Evolutionary conservation across 805 yeast genomes (phyloP), one percentile per base, ranked within the genome.

Genomic region (Candida andamanensis): DNA sequence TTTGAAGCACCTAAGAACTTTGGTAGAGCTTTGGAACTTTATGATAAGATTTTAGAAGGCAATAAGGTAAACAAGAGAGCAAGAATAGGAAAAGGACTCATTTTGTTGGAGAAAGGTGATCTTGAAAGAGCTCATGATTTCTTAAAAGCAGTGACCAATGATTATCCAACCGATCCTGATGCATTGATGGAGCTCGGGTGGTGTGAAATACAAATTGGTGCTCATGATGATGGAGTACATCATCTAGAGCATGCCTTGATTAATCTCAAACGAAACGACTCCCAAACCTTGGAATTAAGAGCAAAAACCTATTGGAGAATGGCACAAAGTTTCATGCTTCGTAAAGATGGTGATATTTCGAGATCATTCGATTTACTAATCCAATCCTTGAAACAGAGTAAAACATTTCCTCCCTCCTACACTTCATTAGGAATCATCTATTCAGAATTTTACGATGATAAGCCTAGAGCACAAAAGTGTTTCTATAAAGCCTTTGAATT

Each of bases 1-100:
- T 73, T 79, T 48, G 95, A 90, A 52, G 83, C 97, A 0, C 98
- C 97, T 8, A 86, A 86, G 54, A 84, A 90, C 56, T 85, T 76
- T 48, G 66, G 74, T 2, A 67, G 79, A 16, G 97, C 98, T 0
- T 50, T 81, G 17, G 75, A 74, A 29, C 54, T 87, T 11, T 92
- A 81, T 54, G 81, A 82, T 22, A 60, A 65, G 15, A 75, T 87
- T 3, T 61, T 85, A 16, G 41, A 39, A 12, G 47, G 46, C 3
- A 62, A 58, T 36, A 68, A 71, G 4, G 46, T 54, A 4, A 75
- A 78, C 44, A 57, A 70, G 4, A 69, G 67, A 28, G 95, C 95
- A 0, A 66, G 73, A 34, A 69, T 89, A 24, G 97, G 97, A 9
- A 84, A 81, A 51, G 94, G 92, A 2, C 60, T 83, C 44, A 83